Evolutionary conservation across 148 eudicot genomes (phyloP).

Genomic region (Silene conica): DNA sequence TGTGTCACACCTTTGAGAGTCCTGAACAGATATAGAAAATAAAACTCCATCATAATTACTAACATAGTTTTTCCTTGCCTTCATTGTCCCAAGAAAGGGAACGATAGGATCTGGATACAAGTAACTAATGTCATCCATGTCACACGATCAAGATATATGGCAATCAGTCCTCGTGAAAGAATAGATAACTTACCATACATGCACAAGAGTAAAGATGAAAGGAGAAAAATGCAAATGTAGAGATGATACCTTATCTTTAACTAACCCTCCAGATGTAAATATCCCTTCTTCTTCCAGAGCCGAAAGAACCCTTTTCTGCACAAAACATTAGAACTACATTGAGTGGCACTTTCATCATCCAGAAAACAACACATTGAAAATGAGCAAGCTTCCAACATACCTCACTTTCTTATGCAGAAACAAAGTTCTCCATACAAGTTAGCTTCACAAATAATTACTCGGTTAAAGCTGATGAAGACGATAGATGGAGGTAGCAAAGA

Average conservation of each 20-base stretch:
- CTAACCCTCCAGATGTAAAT: slow-evolving; percentile 87
- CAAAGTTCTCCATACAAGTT: too few species aligned
- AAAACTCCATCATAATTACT: not conserved
- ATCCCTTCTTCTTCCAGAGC: slow-evolving; percentile 95
- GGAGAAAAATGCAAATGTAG: not conserved
- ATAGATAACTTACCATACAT: not conserved
- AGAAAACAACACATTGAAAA: slow-evolving; percentile 35
- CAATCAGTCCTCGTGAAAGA: not conserved
- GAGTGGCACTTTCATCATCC: slow-evolving; percentile 58
- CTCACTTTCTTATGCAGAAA: slow-evolving; percentile 91
- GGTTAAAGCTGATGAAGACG: too few species aligned
- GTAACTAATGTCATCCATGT: not conserved
- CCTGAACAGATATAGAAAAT: not conserved
- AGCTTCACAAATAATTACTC: too few species aligned
- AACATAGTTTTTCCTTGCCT: not conserved
- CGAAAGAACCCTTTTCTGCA: slow-evolving; percentile 80
- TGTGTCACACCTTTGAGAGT: not conserved
- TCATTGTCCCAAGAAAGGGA: not conserved
- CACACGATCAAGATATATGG: not conserved
- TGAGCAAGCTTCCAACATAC: slow-evolving; percentile 34
- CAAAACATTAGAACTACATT: not conserved
- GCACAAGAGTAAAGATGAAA: not conserved
- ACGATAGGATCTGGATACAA: not conserved
- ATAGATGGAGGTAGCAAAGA: too few species aligned
- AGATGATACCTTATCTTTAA: slow-evolving; percentile 80